Base-by-base conservation (phyloP, 805 yeast species). In the Suhomyces kilbournensis region DNA sequence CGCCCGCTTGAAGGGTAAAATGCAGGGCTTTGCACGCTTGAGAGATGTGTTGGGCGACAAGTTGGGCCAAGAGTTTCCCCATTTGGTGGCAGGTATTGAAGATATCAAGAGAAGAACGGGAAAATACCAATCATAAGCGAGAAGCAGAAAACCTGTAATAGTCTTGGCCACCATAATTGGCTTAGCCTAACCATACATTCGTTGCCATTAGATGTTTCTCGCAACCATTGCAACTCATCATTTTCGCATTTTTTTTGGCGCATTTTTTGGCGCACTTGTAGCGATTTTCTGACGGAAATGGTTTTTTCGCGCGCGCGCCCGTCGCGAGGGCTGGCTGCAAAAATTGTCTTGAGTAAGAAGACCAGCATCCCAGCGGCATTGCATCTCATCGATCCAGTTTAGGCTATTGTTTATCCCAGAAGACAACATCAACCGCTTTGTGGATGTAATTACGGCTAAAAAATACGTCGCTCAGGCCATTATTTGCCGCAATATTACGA, bases 1-100 rank as follows among this genome's bases (percentile, higher is more conserved):
- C 64, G 97, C 96, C 62, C 83, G 86, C 58, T 76, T 94, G 50
- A 81, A 90, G 62, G 98, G 97, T 3, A 90, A 90, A 67, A 83
- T 89, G 80, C 62, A 72, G 43, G 97, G 91, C 1, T 77, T 88
- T 71, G 71, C 64, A 47, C 77, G 80, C 51, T 78, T 92, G 57
- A 74, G 88, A 60, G 83, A 84, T 54, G 77, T 80, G 0, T 69
- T 94, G 55, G 90, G 90, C 0, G 82, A 77, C 17, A 85, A 89
- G 63, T 80, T 94, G 46, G 77, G 71, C 44, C 80, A 80, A 44
- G 96, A 88, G 60, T 93, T 90, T 61, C 97, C 97, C 1, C 91
- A 87, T 50, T 66, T 93, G 56, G 72, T 75, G 8, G 75, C 65
- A 0, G 78, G 76, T 2, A 87, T 92, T 5, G 80, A 82, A 9